A percentile compares a stretch with the other conserved stretches of the same genome.
Conservation (phyloP, 495 filamentous ascomycete species). For the Tuber umbilicatum region DNA sequence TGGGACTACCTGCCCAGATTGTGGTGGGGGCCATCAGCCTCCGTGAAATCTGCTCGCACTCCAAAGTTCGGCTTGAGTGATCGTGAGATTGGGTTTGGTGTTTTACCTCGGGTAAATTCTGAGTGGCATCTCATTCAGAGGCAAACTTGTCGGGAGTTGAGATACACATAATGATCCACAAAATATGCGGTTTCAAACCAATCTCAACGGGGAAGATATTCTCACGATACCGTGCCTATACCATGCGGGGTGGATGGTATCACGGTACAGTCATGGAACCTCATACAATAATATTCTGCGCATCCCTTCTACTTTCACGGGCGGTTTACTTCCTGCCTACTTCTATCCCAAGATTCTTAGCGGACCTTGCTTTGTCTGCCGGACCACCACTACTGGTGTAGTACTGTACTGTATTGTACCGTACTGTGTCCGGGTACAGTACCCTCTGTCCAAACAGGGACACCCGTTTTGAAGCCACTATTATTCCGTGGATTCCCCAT, state of each 20-base stretch:
- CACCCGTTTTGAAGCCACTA: too few relatives aligned
- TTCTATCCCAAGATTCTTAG: not conserved
- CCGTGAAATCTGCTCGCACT: not conserved
- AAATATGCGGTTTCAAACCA: not conserved
- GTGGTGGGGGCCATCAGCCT: not conserved
- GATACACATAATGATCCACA: not conserved
- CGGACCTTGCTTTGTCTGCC: too few relatives aligned
- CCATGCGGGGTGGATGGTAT: not conserved
- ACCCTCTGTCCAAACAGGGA: too few relatives aligned
- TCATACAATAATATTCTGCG: not conserved
- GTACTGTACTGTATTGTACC: too few relatives aligned
- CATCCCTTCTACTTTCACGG: too few relatives aligned
- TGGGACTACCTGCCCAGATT: not conserved
- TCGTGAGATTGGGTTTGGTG: too few relatives aligned
- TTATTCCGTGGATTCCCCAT: too few relatives aligned
- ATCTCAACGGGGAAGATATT: not conserved
- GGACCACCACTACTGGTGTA: too few relatives aligned
- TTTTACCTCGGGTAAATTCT: too few relatives aligned
- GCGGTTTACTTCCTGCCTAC: not conserved
- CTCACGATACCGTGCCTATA: not conserved
- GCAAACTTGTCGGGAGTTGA: not conserved
- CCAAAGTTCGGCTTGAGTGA: too few relatives aligned
- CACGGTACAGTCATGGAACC: not conserved
- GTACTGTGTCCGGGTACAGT: too few relatives aligned
- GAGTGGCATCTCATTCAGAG: not conserved